Base-by-base conservation (phyloP, 352 stramenopile species). In the Phytophthora litchii region DNA sequence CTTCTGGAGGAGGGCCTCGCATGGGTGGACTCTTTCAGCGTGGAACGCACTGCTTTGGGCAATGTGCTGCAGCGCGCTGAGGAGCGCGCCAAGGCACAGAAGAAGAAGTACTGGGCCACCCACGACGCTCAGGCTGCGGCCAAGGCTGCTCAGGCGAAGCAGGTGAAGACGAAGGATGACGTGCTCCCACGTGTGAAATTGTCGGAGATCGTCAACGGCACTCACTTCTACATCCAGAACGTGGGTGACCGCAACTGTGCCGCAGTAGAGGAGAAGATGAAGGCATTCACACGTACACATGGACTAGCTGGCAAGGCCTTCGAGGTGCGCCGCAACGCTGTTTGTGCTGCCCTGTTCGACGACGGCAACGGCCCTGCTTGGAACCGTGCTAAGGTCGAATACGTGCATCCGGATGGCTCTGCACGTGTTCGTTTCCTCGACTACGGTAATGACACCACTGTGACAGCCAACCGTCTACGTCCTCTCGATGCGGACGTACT, bases 341-440 rank as follows among this genome's bases (percentile, higher is more conserved):
- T 97, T 32, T 95, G 96, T 49, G 95, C 94, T 43, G 95, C 94
- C n/a, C 78, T 99, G 3, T 99, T 98, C 62, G 91, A 98, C 59
- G 96, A 99, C 64, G 95, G 94, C 44, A 89, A 78, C 36, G 92
- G 92, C 5, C 90, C 88, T 16, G 66, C 89, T 25, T 99, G 96
- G 96, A 99, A 98, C 80, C 91, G 96, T 53, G 95, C 86, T 12
- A 96, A 96, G 51, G 76, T 99, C 35, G 86, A 95, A 59, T 81
- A 81, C 45, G 70, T 92, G 36, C 60, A 89, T 53, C 48, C 72
- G 2, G 77, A 93, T 35, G 80, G 77, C 32, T 80, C 72, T 5
- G 79, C 71, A 1, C 86, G 83, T 41, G 86, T 99, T 46, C 82
- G 95, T 12, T 98, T 98, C 70, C 82, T 99, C 29, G 97, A 99